These are phyloP conservation scores for Cryphonectria radicalis DNA, from an alignment of 2,329 filamentous ascomycete species.

Conservation along the genomic window DNA sequence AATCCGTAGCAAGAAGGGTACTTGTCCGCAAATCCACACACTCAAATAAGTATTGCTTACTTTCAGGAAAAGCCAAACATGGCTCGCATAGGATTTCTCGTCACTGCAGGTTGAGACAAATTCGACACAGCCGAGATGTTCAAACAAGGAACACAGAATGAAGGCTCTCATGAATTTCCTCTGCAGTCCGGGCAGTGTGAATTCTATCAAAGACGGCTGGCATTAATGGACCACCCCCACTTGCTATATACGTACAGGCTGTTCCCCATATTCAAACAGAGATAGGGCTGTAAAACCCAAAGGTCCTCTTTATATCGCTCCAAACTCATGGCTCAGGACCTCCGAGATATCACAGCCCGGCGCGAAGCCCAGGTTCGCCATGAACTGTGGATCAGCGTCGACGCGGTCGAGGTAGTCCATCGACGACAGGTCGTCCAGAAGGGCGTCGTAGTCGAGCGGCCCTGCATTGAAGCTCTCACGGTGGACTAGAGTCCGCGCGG, in stretches of 20 bases:
- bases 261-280: neutral
- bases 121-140: neutral
- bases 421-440: conserved; percentile 57
- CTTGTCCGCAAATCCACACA: neutral
- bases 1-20: neutral
- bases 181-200: neutral
- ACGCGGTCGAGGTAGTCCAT: conserved; percentile 53
- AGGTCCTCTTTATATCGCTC: conserved; percentile 31
- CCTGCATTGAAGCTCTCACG: conserved; percentile 34
- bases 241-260: neutral
- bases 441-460: conserved; percentile 53
- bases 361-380: conserved; percentile 69
- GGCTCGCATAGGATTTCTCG: neutral
- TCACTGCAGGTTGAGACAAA: neutral
- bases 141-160: neutral
- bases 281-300: neutral
- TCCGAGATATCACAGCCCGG: conserved; percentile 62
- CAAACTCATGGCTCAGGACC: conserved; percentile 43
- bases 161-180: neutral
- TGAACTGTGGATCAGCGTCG: conserved; percentile 64
- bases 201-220: neutral
- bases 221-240: neutral
- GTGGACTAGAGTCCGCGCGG: conserved; percentile 24
- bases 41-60: neutral
- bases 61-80: neutral